Evolutionary conservation across 179 eudicot genomes (phyloP).

Genomic region (Silene vulgaris): DNA sequence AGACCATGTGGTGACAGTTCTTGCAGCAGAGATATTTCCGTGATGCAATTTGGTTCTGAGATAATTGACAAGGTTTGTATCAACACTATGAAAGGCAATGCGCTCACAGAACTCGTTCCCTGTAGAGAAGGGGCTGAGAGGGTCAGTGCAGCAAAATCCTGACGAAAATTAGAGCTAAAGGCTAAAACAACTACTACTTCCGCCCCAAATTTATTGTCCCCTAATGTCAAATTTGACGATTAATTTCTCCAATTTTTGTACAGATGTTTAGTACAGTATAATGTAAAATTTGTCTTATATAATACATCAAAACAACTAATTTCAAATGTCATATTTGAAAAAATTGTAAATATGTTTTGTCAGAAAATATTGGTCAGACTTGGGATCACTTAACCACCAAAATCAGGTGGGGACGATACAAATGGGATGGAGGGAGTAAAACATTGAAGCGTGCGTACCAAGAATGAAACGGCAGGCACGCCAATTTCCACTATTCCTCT

Average conservation of each 20-base stretch:
- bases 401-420: too few relatives aligned
- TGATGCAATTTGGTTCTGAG: conserved; percentile 29
- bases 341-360: too few relatives aligned
- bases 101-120: conserved; percentile 33
- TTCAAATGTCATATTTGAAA: too few relatives aligned
- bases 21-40: conserved; percentile 36
- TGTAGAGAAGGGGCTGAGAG: conserved; percentile 9
- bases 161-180: neutral
- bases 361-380: too few relatives aligned
- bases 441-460: conserved; percentile 15
- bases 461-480: conserved; percentile 28
- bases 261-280: too few relatives aligned
- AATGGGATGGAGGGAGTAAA: neutral
- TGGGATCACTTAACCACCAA: too few relatives aligned
- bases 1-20: conserved; percentile 33
- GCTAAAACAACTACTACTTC: too few relatives aligned
- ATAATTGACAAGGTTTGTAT: conserved; percentile 35
- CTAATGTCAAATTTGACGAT: too few relatives aligned
- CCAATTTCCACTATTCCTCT: conserved; percentile 34
- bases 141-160: neutral
- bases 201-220: too few relatives aligned
- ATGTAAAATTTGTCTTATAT: too few relatives aligned
- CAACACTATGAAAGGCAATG: conserved; percentile 33
- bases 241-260: too few relatives aligned
- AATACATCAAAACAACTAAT: too few relatives aligned